Base-by-base conservation (phyloP, 164 flowering plant species). In the Brasenia schreberi region DNA sequence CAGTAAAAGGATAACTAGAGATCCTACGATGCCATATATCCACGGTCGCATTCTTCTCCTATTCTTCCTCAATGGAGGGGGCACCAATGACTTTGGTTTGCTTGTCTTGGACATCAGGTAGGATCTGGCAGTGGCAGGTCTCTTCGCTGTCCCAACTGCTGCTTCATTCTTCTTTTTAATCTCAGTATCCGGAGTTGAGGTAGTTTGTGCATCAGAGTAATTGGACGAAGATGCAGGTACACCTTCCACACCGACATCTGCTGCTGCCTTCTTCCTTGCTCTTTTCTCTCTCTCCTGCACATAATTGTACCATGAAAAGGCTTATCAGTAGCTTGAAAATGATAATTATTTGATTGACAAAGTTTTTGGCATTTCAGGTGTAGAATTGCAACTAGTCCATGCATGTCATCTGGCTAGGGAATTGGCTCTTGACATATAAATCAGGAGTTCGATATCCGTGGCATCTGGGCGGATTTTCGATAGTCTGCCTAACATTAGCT, bases 221-320 rank as follows among this genome's bases (percentile, higher is more conserved):
- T 86, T 81, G 45, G 77, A 53, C 59, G 61, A 64, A 39, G 79
- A 71, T 61, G 65, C 67, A 49, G 74, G 66, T 62, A 79, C 88
- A 61, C 65, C 78, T 61, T 78, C 77, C 27, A n/a, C 64, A 56
- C 5, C 64, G 45, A 59, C 80, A 33, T 56, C 66, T 5, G 68
- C 72, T 5, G 68, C 81, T 59, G 70, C 78, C 74, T 78, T 75
- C 64, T 78, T 78, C 75, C 66, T 88, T 42, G 79, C 78, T 66
- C 69, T 81, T 81, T 86, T 90, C 72, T 86, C 96, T 72, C 79
- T 81, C 70, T 86, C 92, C 98, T 92, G 85, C 72, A 78, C 61
- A 71, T 65, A 70, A 33, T 71, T 42, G 63, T 18, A 61, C 6
- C 18, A 33, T 10, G 59, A 61, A 58, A n/a, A 62, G 19, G 18